Evolutionary conservation across 257 asterid species (phyloP), one percentile per base, ranked within the genome.

Genomic region (Plantago ovata): DNA sequence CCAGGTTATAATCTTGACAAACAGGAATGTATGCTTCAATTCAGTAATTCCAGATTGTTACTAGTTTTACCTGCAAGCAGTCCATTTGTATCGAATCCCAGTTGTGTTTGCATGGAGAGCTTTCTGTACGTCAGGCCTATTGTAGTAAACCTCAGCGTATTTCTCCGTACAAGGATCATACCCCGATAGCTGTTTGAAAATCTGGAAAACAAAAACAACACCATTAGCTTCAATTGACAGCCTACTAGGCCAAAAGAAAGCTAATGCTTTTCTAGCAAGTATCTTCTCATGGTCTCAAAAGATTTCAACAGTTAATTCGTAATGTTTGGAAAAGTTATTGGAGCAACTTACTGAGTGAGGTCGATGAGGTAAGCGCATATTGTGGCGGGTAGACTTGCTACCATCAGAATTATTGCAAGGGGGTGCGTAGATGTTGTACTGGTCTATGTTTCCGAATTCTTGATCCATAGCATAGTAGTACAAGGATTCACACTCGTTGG

Each of bases 121-220:
- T 64, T 76, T 85, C 65, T 92, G 98, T 55, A 88, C 98, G 13
- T 92, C 96, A 0, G 84, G 81, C 42, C 94, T 75, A 43, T 92
- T 92, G 58, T 88, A 92, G 77, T 92, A 92, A 44, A 74, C 61
- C 59, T 92, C 98, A 0, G 98, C 98, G 45, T 88, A 80, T 49
- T 80, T 84, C 70, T 92, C 98, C 13, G 94, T 85, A 42, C 98
- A 92, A 2, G 98, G 98, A 69, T 92, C 98, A 59, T 92, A 92
- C 1, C 98, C 98, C 1, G 85, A 68, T 8, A 80, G 58, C 66
- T 61, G 69, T 54, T 71, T 71, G 6, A 76, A 61, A 23, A 71
- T 43, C 89, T 72, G 33, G 24, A 9, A 20, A 48, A 50, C 1
- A 16, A 23, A 50, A 22, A 50, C 56, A 50, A 23, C 55, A 22